Base-by-base conservation (phyloP, 257 asterid genomes). In the Anisodus tanguticus region DNA sequence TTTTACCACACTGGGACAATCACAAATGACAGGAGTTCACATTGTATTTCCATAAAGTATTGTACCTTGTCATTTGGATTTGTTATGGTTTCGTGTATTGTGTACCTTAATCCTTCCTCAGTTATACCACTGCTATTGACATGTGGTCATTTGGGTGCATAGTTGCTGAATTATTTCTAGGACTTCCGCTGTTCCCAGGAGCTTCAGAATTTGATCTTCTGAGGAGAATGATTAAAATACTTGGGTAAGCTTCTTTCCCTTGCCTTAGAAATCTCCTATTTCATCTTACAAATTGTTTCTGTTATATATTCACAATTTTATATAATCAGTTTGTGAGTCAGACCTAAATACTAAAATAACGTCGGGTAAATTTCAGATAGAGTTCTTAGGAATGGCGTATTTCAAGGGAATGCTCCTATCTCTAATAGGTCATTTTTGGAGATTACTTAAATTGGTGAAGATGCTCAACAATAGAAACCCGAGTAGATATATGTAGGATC, bases 71-170 rank as follows among this genome's bases (percentile, higher is more conserved):
- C 12, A 9, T 22, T 57, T 41, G 26, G 13, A 39, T 55, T 41
- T 35, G n/a, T 54, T 83, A 70, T 35, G 17, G 58, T 63, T 15
- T 57, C 83, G 70, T 62, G 58, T 84, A 72, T 79, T 85, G 84
- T 82, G 82, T 77, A 85, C 94, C 95, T 93, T 96, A 92, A 93
- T 83, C 89, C 45, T 80, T 80, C 80, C 88, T 82, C 90, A 96
- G 99, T 84, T 96, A 95, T 87, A 93, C 95, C 53, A 95, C 98
- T 81, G 97, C 97, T 82, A 97, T 97, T 81, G 99, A 97, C 90
- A 97, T 97, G 99, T 97, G 99, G 99, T 97, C 99, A 85, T 93
- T 97, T 89, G 99, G 99, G 85, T 97, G 99, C 93, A 94, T 97
- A 41, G 97, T 97, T 82, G 99, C 99, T 83, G 99, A 97, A 87